Percentiles rank a stretch among this genome's conserved stretches.
phyloP scores from a whole-genome alignment of 1,284 basidiomycete genomes.

The Xanthoconium separans region DNA sequence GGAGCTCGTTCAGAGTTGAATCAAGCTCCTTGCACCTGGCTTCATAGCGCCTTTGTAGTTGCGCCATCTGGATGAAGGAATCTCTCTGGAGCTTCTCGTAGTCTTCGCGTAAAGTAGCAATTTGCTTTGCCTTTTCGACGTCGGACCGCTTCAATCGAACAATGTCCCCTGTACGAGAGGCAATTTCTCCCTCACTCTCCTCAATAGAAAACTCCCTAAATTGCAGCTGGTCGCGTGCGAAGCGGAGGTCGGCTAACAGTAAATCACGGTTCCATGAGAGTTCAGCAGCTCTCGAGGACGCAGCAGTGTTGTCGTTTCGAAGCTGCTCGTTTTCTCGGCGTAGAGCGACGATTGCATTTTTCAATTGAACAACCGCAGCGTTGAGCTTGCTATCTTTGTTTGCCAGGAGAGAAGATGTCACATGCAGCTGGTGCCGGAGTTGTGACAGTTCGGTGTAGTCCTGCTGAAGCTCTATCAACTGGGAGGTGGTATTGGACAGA shows the following conservation, averaged over 20 bases:
- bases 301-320: neutral
- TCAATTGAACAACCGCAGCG: neutral
- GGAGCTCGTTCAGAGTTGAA: neutral
- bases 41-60: neutral
- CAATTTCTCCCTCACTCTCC: neutral
- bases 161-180: neutral
- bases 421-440: neutral
- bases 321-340: neutral
- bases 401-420: neutral
- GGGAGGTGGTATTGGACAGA: neutral
- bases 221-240: neutral
- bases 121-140: neutral
- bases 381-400: neutral
- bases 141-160: neutral
- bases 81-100: constrained; percentile 1
- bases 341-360: neutral
- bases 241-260: neutral
- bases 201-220: neutral
- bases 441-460: neutral
- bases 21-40: neutral
- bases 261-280: neutral
- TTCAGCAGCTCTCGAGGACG: neutral
- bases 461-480: neutral
- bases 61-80: neutral
- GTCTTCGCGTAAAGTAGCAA: neutral